These are phyloP conservation scores for Elsinoe australis DNA, from an alignment of 2,329 filamentous ascomycete species.

Conservation along the genomic window DNA sequence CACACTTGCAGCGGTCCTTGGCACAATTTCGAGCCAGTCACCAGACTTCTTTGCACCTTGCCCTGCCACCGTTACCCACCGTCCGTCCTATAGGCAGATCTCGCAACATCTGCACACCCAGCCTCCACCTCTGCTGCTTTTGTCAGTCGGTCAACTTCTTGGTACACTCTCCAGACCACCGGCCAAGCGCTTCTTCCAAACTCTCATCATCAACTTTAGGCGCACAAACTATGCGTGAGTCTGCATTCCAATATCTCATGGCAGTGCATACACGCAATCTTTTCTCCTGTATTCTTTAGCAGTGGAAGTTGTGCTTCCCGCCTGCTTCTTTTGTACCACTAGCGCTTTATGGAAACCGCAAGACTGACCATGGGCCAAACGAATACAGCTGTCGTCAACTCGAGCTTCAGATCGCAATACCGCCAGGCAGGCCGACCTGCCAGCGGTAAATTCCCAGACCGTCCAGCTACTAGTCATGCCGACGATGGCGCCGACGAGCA, in stretches of 20 bases:
- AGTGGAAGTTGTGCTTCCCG: not conserved
- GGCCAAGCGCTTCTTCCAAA: constrained; percentile 13
- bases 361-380: constrained; percentile 15
- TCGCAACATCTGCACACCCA: constrained; percentile 10
- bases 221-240: constrained; percentile 15
- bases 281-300: not conserved
- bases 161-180: not conserved
- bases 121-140: constrained; percentile 8
- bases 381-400: constrained; percentile 15
- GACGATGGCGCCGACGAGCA: constrained; percentile 42
- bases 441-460: not conserved
- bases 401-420: constrained; percentile 19
- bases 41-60: not conserved
- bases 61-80: not conserved
- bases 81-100: constrained; percentile 10
- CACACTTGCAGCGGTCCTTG: not conserved
- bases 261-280: constrained; percentile 6
- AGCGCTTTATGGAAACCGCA: constrained; percentile 8
- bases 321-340: not conserved
- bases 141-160: not conserved
- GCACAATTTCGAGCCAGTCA: constrained; percentile 6
- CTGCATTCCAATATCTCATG: constrained; percentile 5
- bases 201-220: constrained; percentile 1
- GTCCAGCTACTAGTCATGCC: constrained; percentile 32
- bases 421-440: constrained; percentile 15